Evolutionary conservation across 2,329 filamentous ascomycete genomes (phyloP), one percentile per base, ranked within the genome.

Genomic region (Ophiobolus disseminans): DNA sequence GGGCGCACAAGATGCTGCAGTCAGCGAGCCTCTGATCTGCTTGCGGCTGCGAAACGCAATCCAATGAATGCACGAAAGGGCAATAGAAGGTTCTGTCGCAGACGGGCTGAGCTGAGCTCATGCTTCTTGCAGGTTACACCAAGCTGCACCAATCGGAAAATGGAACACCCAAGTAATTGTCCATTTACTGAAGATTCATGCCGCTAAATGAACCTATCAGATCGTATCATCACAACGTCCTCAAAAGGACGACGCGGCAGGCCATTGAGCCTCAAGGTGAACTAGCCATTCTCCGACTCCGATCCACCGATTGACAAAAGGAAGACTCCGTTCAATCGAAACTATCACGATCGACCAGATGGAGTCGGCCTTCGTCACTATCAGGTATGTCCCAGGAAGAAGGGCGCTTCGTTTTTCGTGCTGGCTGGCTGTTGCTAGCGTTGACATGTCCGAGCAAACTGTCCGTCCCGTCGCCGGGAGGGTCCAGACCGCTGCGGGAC

Each of bases 341-440:
- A 16, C 47, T 54, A 25, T 64, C 46, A 19, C 43, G 45, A 44
- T 62, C 53, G 23, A 65, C 55, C 44, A 60, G 39, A 48, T 62
- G 48, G 21, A 62, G 44, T 26, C 47, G 45, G 25, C 53, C 57
- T 19, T 47, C 43, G 42, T 58, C 48, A 35, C 57, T 57, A 32
- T 35, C 51, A 16, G 53, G 47, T 42, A 45, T 55, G 30, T 55
- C 53, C 45, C 52, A 41, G 26, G 55, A 56, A 41, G 52, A 48
- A 37, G 17, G 31, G n/a, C 31, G 26, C 37, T 42, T 17, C 32
- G 41, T 21, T 14, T 43, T 19, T 31, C 42, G 41, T 32, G 17
- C 30, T 22, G 25, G 5, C 22, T 46, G 47, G 42, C 48, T 48
- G 45, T 43, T 55, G 38, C 40, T 55, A 37, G 50, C 53, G 45